Percentiles rank a stretch among this genome's conserved stretches.
Evolutionary conservation across 495 filamentous ascomycete genomes (phyloP).

Genomic region (Extremus antarcticus): DNA sequence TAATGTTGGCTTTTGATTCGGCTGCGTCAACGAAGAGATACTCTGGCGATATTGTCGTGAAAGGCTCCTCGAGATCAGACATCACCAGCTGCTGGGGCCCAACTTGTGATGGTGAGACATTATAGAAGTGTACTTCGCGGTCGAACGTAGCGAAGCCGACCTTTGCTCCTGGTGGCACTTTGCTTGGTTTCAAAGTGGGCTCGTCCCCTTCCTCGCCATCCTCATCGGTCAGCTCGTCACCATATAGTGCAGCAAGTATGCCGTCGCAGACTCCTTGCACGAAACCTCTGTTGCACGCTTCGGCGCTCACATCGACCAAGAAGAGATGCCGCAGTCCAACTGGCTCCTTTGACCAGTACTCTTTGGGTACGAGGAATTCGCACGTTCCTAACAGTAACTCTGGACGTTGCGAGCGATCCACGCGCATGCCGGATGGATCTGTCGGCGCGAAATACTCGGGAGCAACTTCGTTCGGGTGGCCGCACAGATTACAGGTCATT

Average conservation of each 20-base stretch:
- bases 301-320: conserved; percentile 82
- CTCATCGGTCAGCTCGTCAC: conserved; percentile 38
- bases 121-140: conserved; percentile 95
- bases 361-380: conserved; percentile 92
- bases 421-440: conserved; percentile 73
- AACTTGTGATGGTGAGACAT: conserved; percentile 69
- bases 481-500: conserved; percentile 98
- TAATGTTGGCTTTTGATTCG: conserved; percentile 79
- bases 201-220: conserved; percentile 43
- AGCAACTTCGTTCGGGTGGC: conserved; percentile 88
- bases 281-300: conserved; percentile 78
- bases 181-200: conserved; percentile 30
- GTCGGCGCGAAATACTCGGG: conserved; percentile 87
- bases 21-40: conserved; percentile 94
- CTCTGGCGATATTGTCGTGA: conserved; percentile 72
- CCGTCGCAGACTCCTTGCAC: conserved; percentile 87
- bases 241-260: conserved; percentile 75
- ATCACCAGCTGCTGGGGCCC: conserved; percentile 97
- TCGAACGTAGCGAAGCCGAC: conserved; percentile 94
- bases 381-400: conserved; percentile 86
- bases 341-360: conserved; percentile 96
- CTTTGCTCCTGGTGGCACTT: conserved; percentile 67
- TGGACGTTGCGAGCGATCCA: conserved; percentile 81
- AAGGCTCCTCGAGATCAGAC: conserved; percentile 95
- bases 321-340: conserved; percentile 82